Percentiles rank a stretch among this genome's conserved stretches.
Evolutionary conservation across 1,139 yeast genomes (phyloP).

Genomic region (Candida mesenterica): DNA sequence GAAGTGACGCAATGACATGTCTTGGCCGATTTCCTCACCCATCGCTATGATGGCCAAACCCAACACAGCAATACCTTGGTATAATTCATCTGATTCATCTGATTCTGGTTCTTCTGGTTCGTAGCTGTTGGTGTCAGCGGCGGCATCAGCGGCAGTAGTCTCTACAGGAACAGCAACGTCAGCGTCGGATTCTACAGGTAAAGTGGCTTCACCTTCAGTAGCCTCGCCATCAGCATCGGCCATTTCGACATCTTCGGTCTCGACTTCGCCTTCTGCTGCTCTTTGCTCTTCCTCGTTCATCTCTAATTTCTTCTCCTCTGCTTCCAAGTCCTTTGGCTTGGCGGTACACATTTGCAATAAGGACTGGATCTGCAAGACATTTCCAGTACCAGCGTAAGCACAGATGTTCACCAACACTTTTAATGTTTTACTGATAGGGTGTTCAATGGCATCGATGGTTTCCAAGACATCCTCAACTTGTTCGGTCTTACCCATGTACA

Average conservation of each 20-base stretch:
- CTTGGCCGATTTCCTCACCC: conserved; percentile 98
- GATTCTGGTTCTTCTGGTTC: conserved; percentile 28
- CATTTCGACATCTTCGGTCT: conserved; percentile 15
- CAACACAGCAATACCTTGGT: conserved; percentile 87
- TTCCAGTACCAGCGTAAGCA: conserved; percentile 98
- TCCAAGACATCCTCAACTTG: conserved; percentile 94
- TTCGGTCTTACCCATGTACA: conserved; percentile 93
- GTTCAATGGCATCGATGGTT: conserved; percentile 92
- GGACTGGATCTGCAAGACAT: conserved; percentile 91
- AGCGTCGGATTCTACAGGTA: no score
- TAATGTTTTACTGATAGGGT: conserved; percentile 86
- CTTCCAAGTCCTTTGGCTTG: conserved; percentile 37
- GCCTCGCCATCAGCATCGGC: conserved; percentile 9
- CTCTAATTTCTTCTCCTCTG: conserved; percentile 36
- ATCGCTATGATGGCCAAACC: conserved; percentile 94
- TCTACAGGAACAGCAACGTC: conserved; percentile 18
- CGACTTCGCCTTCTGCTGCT: conserved; percentile 12
- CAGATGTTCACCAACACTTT: conserved; percentile 90
- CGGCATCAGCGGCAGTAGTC: conserved; percentile 32
- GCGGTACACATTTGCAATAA: conserved; percentile 85
- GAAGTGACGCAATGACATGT: conserved; percentile 95
- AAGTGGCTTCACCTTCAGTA: conserved; percentile 1
- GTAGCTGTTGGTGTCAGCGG: conserved; percentile 20
- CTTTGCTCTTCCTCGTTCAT: conserved; percentile 39
- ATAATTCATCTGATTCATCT: conserved; percentile 43